Evolutionary conservation across 2,329 filamentous ascomycete species (phyloP).

Genomic region (Pseudocercospora crystallina): DNA sequence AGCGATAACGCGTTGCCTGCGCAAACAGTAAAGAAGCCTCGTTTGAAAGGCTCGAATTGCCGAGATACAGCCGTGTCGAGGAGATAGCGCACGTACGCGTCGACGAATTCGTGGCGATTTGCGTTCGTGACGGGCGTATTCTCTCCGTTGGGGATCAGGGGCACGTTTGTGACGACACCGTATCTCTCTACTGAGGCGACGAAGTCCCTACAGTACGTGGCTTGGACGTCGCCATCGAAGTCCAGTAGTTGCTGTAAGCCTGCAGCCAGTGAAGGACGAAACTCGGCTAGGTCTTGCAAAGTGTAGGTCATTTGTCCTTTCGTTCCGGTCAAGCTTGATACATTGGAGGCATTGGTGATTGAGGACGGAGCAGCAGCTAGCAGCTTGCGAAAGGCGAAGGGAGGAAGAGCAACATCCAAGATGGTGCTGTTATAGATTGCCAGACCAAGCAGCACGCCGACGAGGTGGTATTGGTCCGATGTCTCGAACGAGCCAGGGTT

Average conservation of each 20-base stretch:
- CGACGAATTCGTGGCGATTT: slow-evolving; percentile 83
- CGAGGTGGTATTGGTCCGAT: slow-evolving; percentile 86
- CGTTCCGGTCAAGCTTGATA: slow-evolving; percentile 35
- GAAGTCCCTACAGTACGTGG: slow-evolving; percentile 79
- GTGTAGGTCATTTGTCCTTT: slow-evolving; percentile 64
- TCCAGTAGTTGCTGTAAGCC: slow-evolving; percentile 76
- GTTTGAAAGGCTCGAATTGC: slow-evolving; percentile 91
- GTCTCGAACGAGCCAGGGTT: slow-evolving; percentile 88
- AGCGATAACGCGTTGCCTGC: slow-evolving; percentile 83
- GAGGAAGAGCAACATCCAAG: slow-evolving; percentile 80
- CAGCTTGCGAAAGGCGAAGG: slow-evolving; percentile 86
- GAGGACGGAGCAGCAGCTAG: slow-evolving; percentile 71
- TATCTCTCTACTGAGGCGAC: slow-evolving; percentile 75
- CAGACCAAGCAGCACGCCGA: slow-evolving; percentile 82
- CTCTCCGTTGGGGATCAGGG: slow-evolving; percentile 73
- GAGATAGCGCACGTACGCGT: slow-evolving; percentile 76
- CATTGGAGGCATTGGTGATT: slow-evolving; percentile 54
- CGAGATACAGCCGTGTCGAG: slow-evolving; percentile 74
- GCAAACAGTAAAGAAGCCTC: slow-evolving; percentile 90
- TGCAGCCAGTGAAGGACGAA: slow-evolving; percentile 70
- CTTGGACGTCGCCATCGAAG: slow-evolving; percentile 79
- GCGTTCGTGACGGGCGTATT: slow-evolving; percentile 74
- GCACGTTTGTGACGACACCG: slow-evolving; percentile 64
- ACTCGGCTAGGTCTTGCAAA: slow-evolving; percentile 80
- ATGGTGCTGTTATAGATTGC: slow-evolving; percentile 96